Evolutionary conservation across 2,329 filamentous ascomycete species (phyloP), one percentile per base, ranked within the genome.

Genomic region (Botryotinia calthae): DNA sequence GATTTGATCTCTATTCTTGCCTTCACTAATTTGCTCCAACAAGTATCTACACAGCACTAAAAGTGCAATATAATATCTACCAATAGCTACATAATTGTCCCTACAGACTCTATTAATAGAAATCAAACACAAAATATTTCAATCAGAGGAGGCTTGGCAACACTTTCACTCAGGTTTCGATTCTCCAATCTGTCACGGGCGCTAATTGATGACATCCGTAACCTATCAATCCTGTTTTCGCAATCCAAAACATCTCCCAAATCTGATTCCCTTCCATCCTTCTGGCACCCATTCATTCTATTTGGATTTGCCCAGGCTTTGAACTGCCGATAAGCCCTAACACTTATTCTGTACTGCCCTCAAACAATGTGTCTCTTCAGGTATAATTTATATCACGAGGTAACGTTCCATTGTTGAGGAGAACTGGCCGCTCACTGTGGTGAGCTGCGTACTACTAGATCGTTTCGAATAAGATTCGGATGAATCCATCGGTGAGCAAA

Each of bases 131-230:
- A 34, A n/a, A 28, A 54, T 18, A 63, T 34, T 25, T 22, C 16
- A 20, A 67, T 54, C 34, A 28, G 5, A 67, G 46, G 25, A 54
- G 34, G 5, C 64, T 54, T 54, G 64, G 46, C 64, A 40, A 28
- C 7, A 12, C 25, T 12, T 56, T 56, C 34, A 40, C 58, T 61
- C 22, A 31, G 34, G 7, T 40, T 42, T 42, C 25, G 44, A 18
- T 28, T 67, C 48, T 67, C 5, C 5, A 54, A 42, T 56, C 28
- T 34, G 28, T 34, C 62, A 42, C 70, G 70, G 70, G 46, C 62
- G 70, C 70, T 72, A 72, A 68, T 28, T 48, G 44, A 56, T 72
- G 51, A 68, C 70, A 72, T 68, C 70, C 70, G 70, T 46, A 25
- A 42, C n/a, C 42, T 54, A 66, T 54, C 64, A n/a, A 42, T 40